Evolutionary conservation across 2,329 filamentous ascomycete species (phyloP).

Genomic region (Aureobasidium zeae): DNA sequence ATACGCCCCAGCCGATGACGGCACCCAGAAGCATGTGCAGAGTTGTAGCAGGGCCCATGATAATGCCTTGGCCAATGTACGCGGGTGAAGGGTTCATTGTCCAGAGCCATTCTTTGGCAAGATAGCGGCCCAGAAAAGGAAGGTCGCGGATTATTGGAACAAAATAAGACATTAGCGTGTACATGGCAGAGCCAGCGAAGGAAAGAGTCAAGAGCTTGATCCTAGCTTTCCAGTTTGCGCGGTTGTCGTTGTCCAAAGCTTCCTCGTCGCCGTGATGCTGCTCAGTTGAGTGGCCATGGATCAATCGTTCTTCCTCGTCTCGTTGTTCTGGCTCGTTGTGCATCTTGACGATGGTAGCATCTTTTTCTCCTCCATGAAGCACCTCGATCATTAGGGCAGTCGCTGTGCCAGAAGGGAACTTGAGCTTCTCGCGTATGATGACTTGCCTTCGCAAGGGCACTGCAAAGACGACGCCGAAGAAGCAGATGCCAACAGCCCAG

Average conservation of each 20-base stretch:
- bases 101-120: slow-evolving; percentile 83
- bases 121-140: slow-evolving; percentile 69
- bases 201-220: slow-evolving; percentile 51
- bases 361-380: slow-evolving; percentile 56
- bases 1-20: slow-evolving; percentile 76
- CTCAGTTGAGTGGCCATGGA: slow-evolving; percentile 5
- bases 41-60: slow-evolving; percentile 94
- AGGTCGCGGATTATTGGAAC: slow-evolving; percentile 73
- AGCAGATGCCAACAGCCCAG: slow-evolving; percentile 87
- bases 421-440: slow-evolving; percentile 83
- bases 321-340: slow-evolving; percentile 25
- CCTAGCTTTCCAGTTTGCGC: slow-evolving; percentile 51
- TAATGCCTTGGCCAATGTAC: slow-evolving; percentile 94
- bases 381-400: slow-evolving; percentile 90
- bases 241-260: slow-evolving; percentile 28
- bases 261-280: slow-evolving; percentile 18
- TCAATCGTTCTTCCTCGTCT: slow-evolving; percentile 13
- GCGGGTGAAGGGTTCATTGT: slow-evolving; percentile 93
- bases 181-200: slow-evolving; percentile 49
- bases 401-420: slow-evolving; percentile 91
- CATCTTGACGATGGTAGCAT: slow-evolving; percentile 30
- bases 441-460: slow-evolving; percentile 85
- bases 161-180: slow-evolving; percentile 81
- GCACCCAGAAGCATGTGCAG: slow-evolving; percentile 92
- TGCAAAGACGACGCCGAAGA: slow-evolving; percentile 94